Percentiles rank a stretch among this genome's conserved stretches.
Evolutionary conservation across 768 basidiomycete genomes (phyloP).

Genomic region (Macrolepiota albuminosa): DNA sequence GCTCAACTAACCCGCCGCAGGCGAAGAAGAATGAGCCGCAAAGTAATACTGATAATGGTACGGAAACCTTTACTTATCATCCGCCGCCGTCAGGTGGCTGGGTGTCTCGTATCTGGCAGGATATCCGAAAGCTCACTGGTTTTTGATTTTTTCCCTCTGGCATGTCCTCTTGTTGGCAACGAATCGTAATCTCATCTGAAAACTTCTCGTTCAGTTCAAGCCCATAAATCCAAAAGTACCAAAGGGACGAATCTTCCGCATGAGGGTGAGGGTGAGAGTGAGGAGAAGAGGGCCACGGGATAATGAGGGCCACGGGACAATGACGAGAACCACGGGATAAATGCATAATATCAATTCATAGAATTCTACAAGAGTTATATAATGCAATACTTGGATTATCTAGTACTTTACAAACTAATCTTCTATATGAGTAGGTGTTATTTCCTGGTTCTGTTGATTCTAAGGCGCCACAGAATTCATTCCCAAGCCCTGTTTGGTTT

Average conservation of each 20-base stretch:
- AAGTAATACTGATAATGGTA: conserved; percentile 58
- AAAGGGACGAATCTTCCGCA: conserved; percentile 22
- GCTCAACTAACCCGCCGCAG: conserved; percentile 31
- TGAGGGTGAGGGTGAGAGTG: conserved; percentile 25
- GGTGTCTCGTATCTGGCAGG: conserved; percentile 67
- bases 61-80: conserved; percentile 59
- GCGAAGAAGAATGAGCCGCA: conserved; percentile 6
- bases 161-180: conserved; percentile 37
- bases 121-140: conserved; percentile 64
- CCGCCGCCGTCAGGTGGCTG: conserved; percentile 57
- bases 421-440: neutral
- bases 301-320: conserved; percentile 17
- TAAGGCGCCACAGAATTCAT: conserved; percentile 14
- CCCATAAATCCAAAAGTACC: conserved; percentile 18
- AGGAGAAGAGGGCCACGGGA: conserved; percentile 45
- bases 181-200: conserved; percentile 16
- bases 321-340: conserved; percentile 49
- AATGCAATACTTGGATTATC: conserved; percentile 10
- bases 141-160: conserved; percentile 53
- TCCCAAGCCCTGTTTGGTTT: neutral
- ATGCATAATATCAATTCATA: conserved; percentile 10
- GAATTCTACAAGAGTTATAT: conserved; percentile 3
- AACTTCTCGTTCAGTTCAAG: conserved; percentile 22
- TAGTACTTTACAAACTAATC: neutral
- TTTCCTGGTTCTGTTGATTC: neutral